Evolutionary conservation across 345 rosid species (phyloP).

Genomic region (Punica granatum): DNA sequence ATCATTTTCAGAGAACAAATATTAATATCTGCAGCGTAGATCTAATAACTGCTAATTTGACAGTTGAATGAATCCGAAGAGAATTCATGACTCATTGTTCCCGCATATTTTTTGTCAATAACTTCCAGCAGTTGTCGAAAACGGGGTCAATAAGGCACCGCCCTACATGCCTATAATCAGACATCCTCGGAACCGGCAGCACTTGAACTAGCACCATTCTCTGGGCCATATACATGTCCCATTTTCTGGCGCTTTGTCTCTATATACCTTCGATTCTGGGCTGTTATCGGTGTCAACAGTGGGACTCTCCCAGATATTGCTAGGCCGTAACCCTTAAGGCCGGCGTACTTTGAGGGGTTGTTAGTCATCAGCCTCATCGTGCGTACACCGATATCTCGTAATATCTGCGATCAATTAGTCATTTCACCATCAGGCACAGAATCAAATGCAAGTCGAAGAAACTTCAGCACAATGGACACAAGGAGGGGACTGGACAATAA

Average conservation of each 20-base stretch:
- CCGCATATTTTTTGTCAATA: too few relatives aligned
- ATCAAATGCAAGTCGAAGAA: neutral
- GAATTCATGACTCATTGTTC: too few relatives aligned
- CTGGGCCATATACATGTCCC: slow-evolving; percentile 41
- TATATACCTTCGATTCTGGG: slow-evolving; percentile 43
- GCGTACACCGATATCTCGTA: slow-evolving; percentile 49
- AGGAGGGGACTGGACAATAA: neutral
- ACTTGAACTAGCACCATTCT: slow-evolving; percentile 1
- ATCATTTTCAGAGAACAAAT: neutral
- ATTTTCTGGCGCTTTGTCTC: slow-evolving; percentile 46
- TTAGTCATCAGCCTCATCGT: slow-evolving; percentile 73
- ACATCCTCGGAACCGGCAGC: neutral
- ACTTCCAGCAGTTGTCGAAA: neutral
- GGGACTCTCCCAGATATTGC: slow-evolving; percentile 54
- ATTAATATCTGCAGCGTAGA: neutral
- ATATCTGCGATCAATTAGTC: slow-evolving; percentile 27
- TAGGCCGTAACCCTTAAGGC: slow-evolving; percentile 68
- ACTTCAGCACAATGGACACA: neutral
- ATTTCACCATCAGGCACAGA: neutral
- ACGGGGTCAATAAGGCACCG: neutral
- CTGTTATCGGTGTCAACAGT: slow-evolving; percentile 30
- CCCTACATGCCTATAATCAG: neutral
- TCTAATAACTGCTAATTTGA: neutral
- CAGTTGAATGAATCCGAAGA: neutral
- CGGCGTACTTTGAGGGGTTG: slow-evolving; percentile 57